phyloP scores from a whole-genome alignment of 2,329 filamentous ascomycete species.

The Rutstroemia sp. region DNA sequence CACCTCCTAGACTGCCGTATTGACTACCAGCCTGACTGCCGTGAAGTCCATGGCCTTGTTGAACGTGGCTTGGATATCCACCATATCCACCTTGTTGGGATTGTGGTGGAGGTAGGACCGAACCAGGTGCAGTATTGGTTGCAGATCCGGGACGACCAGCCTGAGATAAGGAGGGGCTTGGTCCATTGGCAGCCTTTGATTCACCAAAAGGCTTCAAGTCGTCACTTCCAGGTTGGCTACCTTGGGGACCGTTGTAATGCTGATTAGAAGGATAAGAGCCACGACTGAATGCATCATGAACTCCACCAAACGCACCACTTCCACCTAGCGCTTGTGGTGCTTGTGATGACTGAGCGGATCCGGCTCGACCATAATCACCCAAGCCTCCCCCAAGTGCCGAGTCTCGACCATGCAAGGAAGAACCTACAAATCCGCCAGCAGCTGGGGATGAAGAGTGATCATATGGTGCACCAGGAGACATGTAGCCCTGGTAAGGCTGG shows the following conservation, averaged over 20 bases:
- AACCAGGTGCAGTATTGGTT: slow-evolving; percentile 29
- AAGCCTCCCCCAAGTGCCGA: slow-evolving; percentile 27
- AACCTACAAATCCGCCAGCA: slow-evolving; percentile 25
- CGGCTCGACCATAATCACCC: slow-evolving; percentile 31
- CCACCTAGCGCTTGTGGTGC: slow-evolving; percentile 28
- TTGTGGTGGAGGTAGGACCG: slow-evolving; percentile 29
- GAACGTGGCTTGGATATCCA: slow-evolving; percentile 30
- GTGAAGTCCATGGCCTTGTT: slow-evolving; percentile 29
- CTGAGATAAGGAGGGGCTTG: slow-evolving; percentile 31
- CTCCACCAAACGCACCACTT: slow-evolving; percentile 26
- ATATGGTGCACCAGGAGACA: slow-evolving; percentile 29
- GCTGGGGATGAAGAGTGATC: slow-evolving; percentile 30
- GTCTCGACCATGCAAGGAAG: slow-evolving; percentile 30
- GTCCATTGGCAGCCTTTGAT: slow-evolving; percentile 29
- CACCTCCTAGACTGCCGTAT: slow-evolving; percentile 38
- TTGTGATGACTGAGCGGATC: slow-evolving; percentile 28
- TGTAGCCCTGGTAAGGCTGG: slow-evolving; percentile 30
- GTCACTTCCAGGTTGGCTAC: slow-evolving; percentile 27
- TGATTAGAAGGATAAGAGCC: slow-evolving; percentile 30
- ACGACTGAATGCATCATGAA: slow-evolving; percentile 30
- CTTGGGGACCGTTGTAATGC: slow-evolving; percentile 26
- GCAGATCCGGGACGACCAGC: slow-evolving; percentile 31
- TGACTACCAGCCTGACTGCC: slow-evolving; percentile 29
- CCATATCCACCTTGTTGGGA: slow-evolving; percentile 29
- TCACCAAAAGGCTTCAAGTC: slow-evolving; percentile 32